Base-by-base conservation (phyloP, 179 eudicot genomes). In the Patellifolia procumbens region DNA sequence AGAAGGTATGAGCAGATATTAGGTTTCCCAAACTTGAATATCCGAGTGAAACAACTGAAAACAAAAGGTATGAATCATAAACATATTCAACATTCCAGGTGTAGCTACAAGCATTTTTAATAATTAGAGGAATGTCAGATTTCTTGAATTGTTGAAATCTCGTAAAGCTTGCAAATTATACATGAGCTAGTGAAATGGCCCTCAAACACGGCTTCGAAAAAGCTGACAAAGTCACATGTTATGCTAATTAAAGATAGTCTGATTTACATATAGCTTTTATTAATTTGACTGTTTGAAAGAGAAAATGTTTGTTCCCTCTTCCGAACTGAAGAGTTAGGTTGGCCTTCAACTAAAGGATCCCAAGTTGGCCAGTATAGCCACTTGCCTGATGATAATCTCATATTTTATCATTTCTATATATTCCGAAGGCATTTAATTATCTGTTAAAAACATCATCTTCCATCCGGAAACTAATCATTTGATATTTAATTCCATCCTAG, bases 1-100 rank as follows among this genome's bases (percentile, higher is more conserved):
- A 95, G 65, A 77, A 91, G 73, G 84, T 88, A 76, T n/a, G 97
- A 85, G 68, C 81, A 76, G 39, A 89, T 56, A 82, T 88, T 77
- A 66, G 93, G 89, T 73, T 75, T 93, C 79, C 85, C 89, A 88
- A 90, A 91, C 91, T 92, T 93, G 95, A 92, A 95, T 79, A 92
- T 86, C 87, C 97, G 89, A 66, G 99, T 95, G 88, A 95, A 95
- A 85, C 92, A 86, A 74, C 97, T 95, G 89, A 74, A 70, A 53
- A 68, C 26, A 74, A 74, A 78, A 43, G 77, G 71, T 39, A 75
- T 17, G 32, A 17, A 31, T 9, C 43, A 70, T 32, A 34, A 46
- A 17, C 45, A 49, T 49, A 73, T 35, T 68, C 39, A 46, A 64
- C 6, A 56, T 61, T 48, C 51, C 49, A 60, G 4, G 42, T 20